These are phyloP conservation scores for Podaxis carcinomalis DNA, from an alignment of 768 basidiomycete species.

Conservation along the genomic window DNA sequence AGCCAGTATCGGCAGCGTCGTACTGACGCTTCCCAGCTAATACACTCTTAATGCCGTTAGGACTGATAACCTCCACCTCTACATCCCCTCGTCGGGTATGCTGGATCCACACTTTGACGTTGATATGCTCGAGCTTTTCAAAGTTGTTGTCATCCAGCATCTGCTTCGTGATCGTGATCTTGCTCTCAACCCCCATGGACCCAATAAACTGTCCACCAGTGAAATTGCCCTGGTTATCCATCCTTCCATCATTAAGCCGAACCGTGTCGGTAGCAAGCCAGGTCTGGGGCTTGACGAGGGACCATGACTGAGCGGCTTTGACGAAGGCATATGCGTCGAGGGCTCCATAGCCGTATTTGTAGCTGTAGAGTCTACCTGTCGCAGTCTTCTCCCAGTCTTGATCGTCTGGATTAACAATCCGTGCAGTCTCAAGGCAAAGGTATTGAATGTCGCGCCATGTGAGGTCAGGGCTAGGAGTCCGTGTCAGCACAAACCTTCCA, in stretches of 20 bases:
- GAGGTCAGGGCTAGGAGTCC: constrained; percentile 69
- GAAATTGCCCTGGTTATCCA: constrained; percentile 48
- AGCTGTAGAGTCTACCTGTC: constrained; percentile 58
- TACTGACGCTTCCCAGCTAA: constrained; percentile 66
- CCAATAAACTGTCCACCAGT: constrained; percentile 65
- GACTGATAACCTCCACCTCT: constrained; percentile 85
- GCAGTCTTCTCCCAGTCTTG: constrained; percentile 91
- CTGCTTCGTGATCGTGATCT: constrained; percentile 59
- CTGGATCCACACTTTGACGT: constrained; percentile 89
- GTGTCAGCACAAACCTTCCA: constrained; percentile 2
- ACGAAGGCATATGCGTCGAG: constrained; percentile 83
- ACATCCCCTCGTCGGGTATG: constrained; percentile 87
- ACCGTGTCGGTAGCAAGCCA: constrained; percentile 80
- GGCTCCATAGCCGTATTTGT: constrained; percentile 95
- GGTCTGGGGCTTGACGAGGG: constrained; percentile 88
- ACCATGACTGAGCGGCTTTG: constrained; percentile 76
- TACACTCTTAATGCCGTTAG: constrained; percentile 80
- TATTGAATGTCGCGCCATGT: constrained; percentile 97
- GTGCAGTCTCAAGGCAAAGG: constrained; percentile 72
- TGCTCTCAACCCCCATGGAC: constrained; percentile 59
- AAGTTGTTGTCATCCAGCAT: constrained; percentile 73
- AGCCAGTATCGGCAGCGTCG: constrained; percentile 68
- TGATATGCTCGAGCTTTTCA: constrained; percentile 88
- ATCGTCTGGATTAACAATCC: constrained; percentile 80
- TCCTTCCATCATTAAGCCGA: constrained; percentile 57